These are phyloP conservation scores for Metschnikowia bowlesiae DNA, from an alignment of 805 yeast genomes.

Conservation along the genomic window DNA sequence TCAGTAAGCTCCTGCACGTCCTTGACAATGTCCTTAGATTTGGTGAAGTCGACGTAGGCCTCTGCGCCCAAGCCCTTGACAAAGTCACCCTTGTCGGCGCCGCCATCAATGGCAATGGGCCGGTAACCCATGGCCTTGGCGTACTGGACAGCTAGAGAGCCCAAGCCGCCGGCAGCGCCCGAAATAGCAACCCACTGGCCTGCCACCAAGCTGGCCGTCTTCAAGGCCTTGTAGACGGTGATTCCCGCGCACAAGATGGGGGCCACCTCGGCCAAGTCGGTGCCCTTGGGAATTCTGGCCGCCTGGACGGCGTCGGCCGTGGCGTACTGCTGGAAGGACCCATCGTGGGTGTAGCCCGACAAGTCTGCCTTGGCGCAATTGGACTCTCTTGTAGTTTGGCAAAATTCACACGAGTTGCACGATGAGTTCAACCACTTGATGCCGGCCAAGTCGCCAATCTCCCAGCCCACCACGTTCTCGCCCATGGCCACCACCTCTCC, in stretches of 20 bases:
- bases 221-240: slow-evolving; percentile 86
- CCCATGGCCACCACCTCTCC: slow-evolving; percentile 81
- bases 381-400: slow-evolving; percentile 63
- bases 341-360: slow-evolving; percentile 84
- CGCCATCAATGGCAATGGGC: slow-evolving; percentile 69
- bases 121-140: slow-evolving; percentile 75
- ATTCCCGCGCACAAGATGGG: slow-evolving; percentile 91
- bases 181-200: slow-evolving; percentile 76
- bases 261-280: slow-evolving; percentile 71
- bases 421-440: slow-evolving; percentile 80
- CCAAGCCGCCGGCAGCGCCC: slow-evolving; percentile 81
- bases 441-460: slow-evolving; percentile 79
- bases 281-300: slow-evolving; percentile 68
- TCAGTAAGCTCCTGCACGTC: slow-evolving; percentile 54
- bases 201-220: slow-evolving; percentile 64
- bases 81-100: slow-evolving; percentile 54
- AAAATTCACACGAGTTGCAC: slow-evolving; percentile 73
- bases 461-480: slow-evolving; percentile 60
- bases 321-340: slow-evolving; percentile 88
- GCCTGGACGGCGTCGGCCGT: slow-evolving; percentile 87
- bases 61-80: slow-evolving; percentile 30
- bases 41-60: slow-evolving; percentile 26
- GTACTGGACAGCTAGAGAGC: slow-evolving; percentile 69
- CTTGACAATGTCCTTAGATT: slow-evolving; percentile 49
- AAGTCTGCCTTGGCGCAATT: slow-evolving; percentile 62